phyloP scores from a whole-genome alignment of 441 rosid species.

The Capsella rubella region DNA sequence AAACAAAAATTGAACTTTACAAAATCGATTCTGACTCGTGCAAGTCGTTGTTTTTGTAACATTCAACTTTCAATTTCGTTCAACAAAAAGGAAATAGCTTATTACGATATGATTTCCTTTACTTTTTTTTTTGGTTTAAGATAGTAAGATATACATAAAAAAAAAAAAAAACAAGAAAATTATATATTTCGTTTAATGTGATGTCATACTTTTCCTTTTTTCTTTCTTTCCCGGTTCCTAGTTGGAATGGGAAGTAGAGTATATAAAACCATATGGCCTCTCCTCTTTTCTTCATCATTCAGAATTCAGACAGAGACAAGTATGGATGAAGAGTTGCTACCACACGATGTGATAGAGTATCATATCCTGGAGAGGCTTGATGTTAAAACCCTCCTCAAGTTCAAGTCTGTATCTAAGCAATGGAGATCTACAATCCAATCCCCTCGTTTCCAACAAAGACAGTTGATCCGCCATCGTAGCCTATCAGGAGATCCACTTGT shows the following conservation, averaged over 20 bases:
- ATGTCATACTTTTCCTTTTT: no score
- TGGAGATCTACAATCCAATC: conserved; percentile 4
- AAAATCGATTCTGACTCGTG: neutral
- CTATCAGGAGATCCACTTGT: neutral
- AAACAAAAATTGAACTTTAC: neutral
- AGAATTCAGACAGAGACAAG: neutral
- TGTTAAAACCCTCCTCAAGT: conserved; percentile 3
- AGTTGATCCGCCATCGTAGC: neutral
- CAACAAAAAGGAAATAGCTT: no score
- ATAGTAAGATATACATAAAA: no score
- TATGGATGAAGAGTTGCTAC: neutral
- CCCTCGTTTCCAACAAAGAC: neutral
- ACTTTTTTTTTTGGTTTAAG: no score
- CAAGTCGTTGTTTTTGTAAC: neutral
- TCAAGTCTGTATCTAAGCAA: neutral
- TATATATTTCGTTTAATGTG: no score
- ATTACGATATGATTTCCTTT: no score
- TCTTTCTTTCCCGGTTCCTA: neutral
- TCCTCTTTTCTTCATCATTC: neutral
- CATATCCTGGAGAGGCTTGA: conserved; percentile 10
- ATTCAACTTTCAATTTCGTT: neutral
- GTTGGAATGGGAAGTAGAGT: neutral
- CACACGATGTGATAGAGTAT: conserved; percentile 5
- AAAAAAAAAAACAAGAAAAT: no score
- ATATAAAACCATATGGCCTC: no score